Conservation (phyloP, 495 filamentous ascomycete species). For the Aspergillus incahuasiensis region DNA sequence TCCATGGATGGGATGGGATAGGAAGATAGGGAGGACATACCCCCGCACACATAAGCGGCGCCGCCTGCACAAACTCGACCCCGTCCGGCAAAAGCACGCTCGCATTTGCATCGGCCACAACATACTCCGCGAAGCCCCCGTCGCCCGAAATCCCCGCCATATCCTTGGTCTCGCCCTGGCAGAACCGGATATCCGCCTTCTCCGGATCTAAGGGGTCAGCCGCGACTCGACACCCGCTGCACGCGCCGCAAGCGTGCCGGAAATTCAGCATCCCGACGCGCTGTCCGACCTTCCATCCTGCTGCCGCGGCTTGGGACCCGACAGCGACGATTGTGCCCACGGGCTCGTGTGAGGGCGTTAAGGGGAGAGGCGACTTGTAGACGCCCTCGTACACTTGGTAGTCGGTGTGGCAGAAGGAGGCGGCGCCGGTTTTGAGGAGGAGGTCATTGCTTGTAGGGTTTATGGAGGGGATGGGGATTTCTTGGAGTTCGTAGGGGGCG, state of each 20-base stretch:
- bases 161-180: constrained; percentile 1
- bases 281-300: constrained; percentile 4
- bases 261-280: constrained; percentile 13
- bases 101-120: constrained; percentile 20
- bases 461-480: constrained; percentile 43
- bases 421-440: constrained; percentile 54
- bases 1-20: too few species aligned
- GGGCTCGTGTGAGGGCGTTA: constrained; percentile 55
- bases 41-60: too few species aligned
- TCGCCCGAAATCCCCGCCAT: constrained; percentile 22
- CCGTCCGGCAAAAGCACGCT: too few species aligned
- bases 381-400: constrained; percentile 46
- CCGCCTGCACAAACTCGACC: too few species aligned
- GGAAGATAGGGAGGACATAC: too few species aligned
- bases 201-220: neutral
- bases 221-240: too few species aligned
- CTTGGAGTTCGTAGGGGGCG: constrained; percentile 45
- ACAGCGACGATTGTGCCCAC: constrained; percentile 48
- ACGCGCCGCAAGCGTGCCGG: neutral
- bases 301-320: constrained; percentile 20
- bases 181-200: constrained; percentile 6
- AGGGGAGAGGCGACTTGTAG: constrained; percentile 37
- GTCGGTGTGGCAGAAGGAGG: constrained; percentile 58
- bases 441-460: constrained; percentile 42
- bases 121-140: constrained; percentile 33